A percentile compares a stretch with the other conserved stretches of the same genome.
Evolutionary conservation across 202 grass and related monocot genomes (phyloP).

Genomic region (Cymbopogon flexuosus): DNA sequence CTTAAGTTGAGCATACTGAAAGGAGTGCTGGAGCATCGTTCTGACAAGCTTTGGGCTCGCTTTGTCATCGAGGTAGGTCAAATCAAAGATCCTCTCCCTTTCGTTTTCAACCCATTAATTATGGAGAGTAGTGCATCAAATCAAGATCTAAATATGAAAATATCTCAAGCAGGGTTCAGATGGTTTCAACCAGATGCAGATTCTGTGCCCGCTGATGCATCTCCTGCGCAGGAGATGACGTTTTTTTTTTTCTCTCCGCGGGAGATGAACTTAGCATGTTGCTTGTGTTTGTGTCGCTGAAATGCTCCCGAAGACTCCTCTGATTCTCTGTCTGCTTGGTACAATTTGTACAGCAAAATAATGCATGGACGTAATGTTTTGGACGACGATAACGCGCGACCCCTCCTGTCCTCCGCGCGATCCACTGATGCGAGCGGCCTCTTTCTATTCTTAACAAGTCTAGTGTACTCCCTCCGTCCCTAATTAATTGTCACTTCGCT

Average conservation of each 20-base stretch:
- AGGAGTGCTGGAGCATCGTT: slow-evolving; percentile 50
- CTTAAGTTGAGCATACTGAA: slow-evolving; percentile 51
- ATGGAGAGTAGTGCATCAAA: neutral
- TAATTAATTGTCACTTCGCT: too few relatives aligned
- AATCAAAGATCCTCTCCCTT: neutral
- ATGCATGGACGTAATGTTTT: neutral
- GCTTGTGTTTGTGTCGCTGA: neutral
- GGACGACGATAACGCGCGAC: too few relatives aligned
- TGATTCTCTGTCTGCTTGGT: neutral
- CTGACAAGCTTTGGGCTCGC: slow-evolving; percentile 42
- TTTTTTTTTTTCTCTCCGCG: neutral
- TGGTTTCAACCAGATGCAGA: slow-evolving; percentile 57
- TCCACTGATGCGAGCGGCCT: too few relatives aligned
- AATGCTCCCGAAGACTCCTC: neutral
- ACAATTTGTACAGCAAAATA: neutral
- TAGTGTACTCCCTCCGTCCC: too few relatives aligned
- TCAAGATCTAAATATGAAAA: neutral
- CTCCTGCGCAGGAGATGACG: slow-evolving; percentile 29
- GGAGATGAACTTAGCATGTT: slow-evolving; percentile 3
- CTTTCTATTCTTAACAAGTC: too few relatives aligned
- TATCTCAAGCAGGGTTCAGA: slow-evolving; percentile 30
- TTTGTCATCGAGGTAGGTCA: slow-evolving; percentile 55
- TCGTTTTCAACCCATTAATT: neutral
- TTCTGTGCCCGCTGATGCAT: slow-evolving; percentile 70
- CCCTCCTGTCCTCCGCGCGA: too few relatives aligned